Conservation (phyloP, 1,139 yeast genomes). For the Yamadazyma pseudoaaseri region DNA sequence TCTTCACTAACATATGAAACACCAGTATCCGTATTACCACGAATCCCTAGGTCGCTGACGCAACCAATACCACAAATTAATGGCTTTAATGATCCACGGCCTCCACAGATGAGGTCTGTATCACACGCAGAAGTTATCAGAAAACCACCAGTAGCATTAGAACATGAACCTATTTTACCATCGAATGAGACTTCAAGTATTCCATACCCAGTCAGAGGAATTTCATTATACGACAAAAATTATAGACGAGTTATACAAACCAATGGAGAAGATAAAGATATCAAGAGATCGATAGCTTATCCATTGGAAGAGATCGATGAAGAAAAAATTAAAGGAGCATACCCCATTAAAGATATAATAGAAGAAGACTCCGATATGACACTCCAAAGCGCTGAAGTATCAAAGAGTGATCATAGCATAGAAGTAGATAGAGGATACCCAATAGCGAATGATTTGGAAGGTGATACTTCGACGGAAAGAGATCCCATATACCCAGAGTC, state of each 20-base stretch:
- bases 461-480: too few relatives aligned
- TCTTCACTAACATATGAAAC: not conserved
- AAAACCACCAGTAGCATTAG: not conserved
- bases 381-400: too few relatives aligned
- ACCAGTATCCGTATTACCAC: not conserved
- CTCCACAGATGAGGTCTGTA: not conserved
- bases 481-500: too few relatives aligned
- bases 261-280: constrained; percentile 1
- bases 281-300: not conserved
- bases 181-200: constrained; percentile 7
- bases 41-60: not conserved
- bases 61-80: not conserved
- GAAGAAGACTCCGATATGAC: not conserved
- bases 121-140: not conserved
- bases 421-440: too few relatives aligned
- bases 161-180: not conserved
- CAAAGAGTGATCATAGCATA: too few relatives aligned
- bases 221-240: constrained; percentile 18
- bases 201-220: constrained; percentile 30
- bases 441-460: too few relatives aligned
- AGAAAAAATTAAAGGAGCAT: constrained; percentile 3
- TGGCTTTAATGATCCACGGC: not conserved
- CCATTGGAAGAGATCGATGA: constrained; percentile 4
- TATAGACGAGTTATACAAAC: constrained; percentile 1
- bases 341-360: not conserved